These are phyloP conservation scores for Populus pruinosa DNA, from an alignment of 345 rosid genomes.

Conservation along the genomic window DNA sequence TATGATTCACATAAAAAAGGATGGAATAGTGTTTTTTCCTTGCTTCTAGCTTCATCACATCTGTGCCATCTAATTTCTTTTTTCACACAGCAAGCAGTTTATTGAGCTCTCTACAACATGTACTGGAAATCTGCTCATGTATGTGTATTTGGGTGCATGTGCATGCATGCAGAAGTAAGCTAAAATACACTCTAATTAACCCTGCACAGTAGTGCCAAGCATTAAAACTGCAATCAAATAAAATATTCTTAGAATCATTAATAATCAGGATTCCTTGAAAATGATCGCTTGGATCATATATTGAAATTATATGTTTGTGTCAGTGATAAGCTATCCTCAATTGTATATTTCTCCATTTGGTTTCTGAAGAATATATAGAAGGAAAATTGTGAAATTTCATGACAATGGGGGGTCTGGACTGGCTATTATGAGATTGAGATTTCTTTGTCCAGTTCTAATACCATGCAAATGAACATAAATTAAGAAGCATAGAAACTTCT, in stretches of 20 bases:
- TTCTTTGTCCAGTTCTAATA: background rate
- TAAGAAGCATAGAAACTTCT: background rate
- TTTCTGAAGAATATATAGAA: background rate
- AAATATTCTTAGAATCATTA: too few relatives aligned
- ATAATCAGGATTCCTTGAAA: too few relatives aligned
- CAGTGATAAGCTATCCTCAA: background rate
- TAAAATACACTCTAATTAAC: background rate
- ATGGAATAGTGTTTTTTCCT: background rate
- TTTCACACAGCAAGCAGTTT: background rate
- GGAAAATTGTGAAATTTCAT: background rate
- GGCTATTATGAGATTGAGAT: background rate
- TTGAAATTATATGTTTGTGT: background rate
- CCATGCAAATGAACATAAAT: constrained; percentile 1
- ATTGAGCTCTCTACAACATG: background rate
- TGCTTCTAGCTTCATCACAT: background rate
- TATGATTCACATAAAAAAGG: background rate
- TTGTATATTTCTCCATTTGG: background rate
- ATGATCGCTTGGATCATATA: background rate
- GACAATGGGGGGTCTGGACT: background rate
- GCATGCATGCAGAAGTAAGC: background rate
- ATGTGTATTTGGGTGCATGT: background rate
- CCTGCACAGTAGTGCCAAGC: background rate
- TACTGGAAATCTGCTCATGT: background rate
- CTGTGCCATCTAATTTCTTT: background rate
- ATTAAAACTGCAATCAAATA: background rate